Base-by-base conservation (phyloP, 306 rosid genomes). In the Prunus persica region DNA sequence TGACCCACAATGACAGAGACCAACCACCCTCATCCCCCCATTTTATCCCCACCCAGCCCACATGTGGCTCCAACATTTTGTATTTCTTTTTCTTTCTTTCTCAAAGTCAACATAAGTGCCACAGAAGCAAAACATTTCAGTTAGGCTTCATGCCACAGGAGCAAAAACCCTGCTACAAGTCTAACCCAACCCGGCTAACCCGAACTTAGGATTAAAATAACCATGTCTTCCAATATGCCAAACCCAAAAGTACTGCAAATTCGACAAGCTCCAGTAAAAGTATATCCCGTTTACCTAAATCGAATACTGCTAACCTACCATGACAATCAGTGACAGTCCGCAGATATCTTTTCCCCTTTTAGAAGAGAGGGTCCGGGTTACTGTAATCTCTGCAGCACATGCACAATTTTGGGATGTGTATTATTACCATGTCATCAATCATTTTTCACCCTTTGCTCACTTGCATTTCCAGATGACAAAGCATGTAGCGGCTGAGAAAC, bases 1-100 rank as follows among this genome's bases (percentile, higher is more conserved):
- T 67, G 70, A 38, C 83, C 79, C 83, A 80, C 83, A 68, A 10
- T 50, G 67, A 54, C 38, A 57, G 71, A 75, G 76, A 80, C 71
- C 38, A 45, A 67, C 75, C 16, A 14, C 32, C 50, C 56, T 56
- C 41, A 19, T 18, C 15, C 9, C 18, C 15, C 2, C 18, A 1
- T 28, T 18, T 51, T 10, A 28, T 10, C 19, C 74, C 9, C 63
- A 30, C 12, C 27, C 47, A 71, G 15, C 20, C 64, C 60, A 65
- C 45, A 66, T 55, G 78, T 72, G 82, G 62, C 73, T 65, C 51
- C 38, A 55, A 30, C 64, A 28, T 46, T 43, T 67, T 57, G 41
- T 10, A 5, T 49, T 8, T 52, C 11, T 30, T 70, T 58, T 8
- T 49, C 47, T 19, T 52, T 58, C 49, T 19, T 28, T 15, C 25